phyloP scores from a whole-genome alignment of 2,329 filamentous ascomycete species.

The Fusarium sacchari region DNA sequence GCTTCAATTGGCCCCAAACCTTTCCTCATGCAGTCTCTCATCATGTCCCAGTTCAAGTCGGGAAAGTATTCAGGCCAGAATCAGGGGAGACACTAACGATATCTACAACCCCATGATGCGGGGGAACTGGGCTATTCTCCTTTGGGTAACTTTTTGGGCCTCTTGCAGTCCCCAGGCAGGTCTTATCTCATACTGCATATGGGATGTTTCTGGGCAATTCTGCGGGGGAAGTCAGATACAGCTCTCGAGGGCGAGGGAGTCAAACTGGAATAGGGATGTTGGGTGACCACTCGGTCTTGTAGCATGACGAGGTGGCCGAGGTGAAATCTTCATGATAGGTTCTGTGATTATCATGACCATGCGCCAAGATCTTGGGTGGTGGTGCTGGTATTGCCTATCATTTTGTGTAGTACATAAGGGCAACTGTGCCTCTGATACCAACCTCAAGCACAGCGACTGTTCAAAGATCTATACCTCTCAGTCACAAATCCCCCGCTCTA shows the following conservation, averaged over 20 bases:
- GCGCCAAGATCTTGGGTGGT: constrained; percentile 13
- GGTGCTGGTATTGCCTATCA: not conserved
- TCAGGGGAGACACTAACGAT: not conserved
- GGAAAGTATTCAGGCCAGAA: constrained; percentile 26
- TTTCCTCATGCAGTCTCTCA: not conserved
- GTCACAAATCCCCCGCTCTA: not conserved
- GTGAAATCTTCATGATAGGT: not conserved
- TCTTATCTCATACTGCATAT: constrained; percentile 23
- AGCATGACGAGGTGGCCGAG: not conserved
- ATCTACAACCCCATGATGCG: constrained; percentile 7
- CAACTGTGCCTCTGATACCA: not conserved
- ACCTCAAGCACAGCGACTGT: not conserved
- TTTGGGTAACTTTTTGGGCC: constrained; percentile 33
- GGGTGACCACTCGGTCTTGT: constrained; percentile 3
- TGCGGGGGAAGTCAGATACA: not conserved
- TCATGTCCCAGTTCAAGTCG: constrained; percentile 10
- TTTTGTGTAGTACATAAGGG: constrained; percentile 19
- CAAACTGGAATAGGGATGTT: constrained; percentile 15
- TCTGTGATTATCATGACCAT: not conserved
- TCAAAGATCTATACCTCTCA: not conserved
- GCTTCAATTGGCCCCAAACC: not conserved
- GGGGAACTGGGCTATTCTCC: constrained; percentile 18
- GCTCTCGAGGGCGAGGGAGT: not conserved
- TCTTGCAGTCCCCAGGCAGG: not conserved
- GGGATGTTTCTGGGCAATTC: constrained; percentile 17